Evolutionary conservation across 768 basidiomycete species (phyloP).

Genomic region (Suillus luteus): DNA sequence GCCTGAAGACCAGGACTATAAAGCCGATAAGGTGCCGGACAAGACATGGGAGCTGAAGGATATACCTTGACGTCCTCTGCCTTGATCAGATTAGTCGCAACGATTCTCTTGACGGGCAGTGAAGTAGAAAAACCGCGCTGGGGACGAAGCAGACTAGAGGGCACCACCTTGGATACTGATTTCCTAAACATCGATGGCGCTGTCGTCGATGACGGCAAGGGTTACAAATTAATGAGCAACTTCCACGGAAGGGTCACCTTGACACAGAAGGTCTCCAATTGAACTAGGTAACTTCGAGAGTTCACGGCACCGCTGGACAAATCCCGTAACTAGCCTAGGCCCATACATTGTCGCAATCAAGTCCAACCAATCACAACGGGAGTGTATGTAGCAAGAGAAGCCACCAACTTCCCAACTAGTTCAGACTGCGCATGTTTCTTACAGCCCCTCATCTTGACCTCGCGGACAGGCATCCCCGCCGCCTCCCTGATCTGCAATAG

Average conservation of each 20-base stretch:
- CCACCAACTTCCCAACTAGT: constrained; percentile 22
- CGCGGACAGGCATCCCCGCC: constrained; percentile 21
- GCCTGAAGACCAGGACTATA: constrained; percentile 75
- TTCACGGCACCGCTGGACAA: constrained; percentile 6
- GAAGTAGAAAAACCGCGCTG: constrained; percentile 70
- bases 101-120: constrained; percentile 56
- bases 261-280: constrained; percentile 11
- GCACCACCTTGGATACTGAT: constrained; percentile 43
- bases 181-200: constrained; percentile 61
- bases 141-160: constrained; percentile 44
- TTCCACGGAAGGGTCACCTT: constrained; percentile 14
- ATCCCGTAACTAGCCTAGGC: neutral
- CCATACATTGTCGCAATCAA: neutral
- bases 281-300: neutral
- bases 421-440: constrained; percentile 19
- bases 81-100: constrained; percentile 72
- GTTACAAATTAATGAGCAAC: neutral
- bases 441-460: constrained; percentile 27
- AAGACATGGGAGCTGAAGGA: constrained; percentile 14
- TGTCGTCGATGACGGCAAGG: constrained; percentile 20
- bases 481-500: constrained; percentile 29
- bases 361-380: constrained; percentile 9
- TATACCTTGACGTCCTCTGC: constrained; percentile 80
- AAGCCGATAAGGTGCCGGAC: constrained; percentile 15
- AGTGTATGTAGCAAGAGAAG: constrained; percentile 18